These are phyloP conservation scores for Exophiala sideris DNA, from an alignment of 2,329 filamentous ascomycete species.

Conservation along the genomic window DNA sequence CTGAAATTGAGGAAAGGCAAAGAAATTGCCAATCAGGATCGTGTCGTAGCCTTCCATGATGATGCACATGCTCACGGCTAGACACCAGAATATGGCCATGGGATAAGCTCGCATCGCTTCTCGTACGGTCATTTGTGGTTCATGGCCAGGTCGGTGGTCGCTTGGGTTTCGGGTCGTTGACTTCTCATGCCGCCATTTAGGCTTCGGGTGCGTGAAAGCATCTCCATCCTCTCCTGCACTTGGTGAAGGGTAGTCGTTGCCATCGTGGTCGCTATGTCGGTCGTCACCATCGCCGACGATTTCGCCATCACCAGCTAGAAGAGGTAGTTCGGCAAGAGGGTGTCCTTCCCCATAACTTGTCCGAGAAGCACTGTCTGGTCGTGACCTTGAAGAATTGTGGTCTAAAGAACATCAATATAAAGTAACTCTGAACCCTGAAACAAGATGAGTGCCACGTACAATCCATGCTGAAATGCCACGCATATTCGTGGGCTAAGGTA, in stretches of 20 bases:
- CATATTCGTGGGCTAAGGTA: too few species aligned
- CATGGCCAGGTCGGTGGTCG: conserved; percentile 5
- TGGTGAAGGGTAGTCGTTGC: not conserved
- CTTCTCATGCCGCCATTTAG: too few species aligned
- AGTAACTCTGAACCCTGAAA: too few species aligned
- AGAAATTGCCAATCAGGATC: conserved; percentile 27
- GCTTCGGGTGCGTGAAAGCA: too few species aligned
- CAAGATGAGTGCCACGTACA: too few species aligned
- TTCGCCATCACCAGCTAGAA: conserved; percentile 4
- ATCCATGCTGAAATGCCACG: too few species aligned
- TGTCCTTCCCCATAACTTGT: conserved; percentile 7
- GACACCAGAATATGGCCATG: conserved; percentile 34
- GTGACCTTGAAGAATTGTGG: not conserved
- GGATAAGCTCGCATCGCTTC: conserved; percentile 28
- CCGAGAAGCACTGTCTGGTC: conserved; percentile 3
- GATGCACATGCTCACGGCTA: conserved; percentile 45
- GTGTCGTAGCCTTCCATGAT: conserved; percentile 47
- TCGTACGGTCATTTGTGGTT: conserved; percentile 22
- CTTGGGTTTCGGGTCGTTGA: not conserved
- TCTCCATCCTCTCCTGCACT: too few species aligned
- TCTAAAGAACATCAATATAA: not conserved
- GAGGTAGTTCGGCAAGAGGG: conserved; percentile 6
- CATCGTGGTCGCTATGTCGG: not conserved
- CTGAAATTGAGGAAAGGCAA: conserved; percentile 36
- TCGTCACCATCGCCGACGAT: not conserved